phyloP scores from a whole-genome alignment of 768 basidiomycete species.

The Trametes cinnabarina region DNA sequence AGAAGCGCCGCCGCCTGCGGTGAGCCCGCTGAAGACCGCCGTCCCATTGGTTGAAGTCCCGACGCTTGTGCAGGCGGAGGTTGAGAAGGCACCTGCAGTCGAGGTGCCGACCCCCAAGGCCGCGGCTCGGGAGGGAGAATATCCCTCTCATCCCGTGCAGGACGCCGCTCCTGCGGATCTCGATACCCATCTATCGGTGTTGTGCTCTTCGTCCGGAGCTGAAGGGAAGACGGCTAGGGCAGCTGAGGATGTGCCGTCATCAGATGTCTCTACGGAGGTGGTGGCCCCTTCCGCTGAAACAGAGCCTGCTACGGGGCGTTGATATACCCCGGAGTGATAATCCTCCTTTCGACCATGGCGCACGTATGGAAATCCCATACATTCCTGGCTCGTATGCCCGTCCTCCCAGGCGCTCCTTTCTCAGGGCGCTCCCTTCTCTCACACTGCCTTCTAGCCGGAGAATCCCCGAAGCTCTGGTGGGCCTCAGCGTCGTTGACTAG shows the following conservation, averaged over 20 bases:
- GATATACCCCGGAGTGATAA: not conserved
- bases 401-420: too few relatives aligned
- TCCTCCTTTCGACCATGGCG: too few relatives aligned
- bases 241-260: not conserved
- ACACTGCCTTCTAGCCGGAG: too few relatives aligned
- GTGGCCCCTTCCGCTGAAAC: not conserved
- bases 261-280: not conserved
- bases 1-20: not conserved
- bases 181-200: too few relatives aligned
- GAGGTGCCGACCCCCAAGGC: too few relatives aligned
- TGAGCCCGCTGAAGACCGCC: slow-evolving; percentile 13
- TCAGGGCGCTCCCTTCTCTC: too few relatives aligned
- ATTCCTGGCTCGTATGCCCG: too few relatives aligned
- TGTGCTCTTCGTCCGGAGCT: too few relatives aligned
- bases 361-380: too few relatives aligned
- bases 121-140: too few relatives aligned
- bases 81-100: not conserved
- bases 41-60: slow-evolving; percentile 9
- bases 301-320: not conserved
- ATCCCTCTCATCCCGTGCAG: too few relatives aligned
- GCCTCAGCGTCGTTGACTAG: not conserved
- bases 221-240: not conserved
- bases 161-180: not conserved
- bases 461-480: not conserved
- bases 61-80: not conserved